phyloP scores from a whole-genome alignment of 2,329 filamentous ascomycete species.

The Beauveria sp. region DNA sequence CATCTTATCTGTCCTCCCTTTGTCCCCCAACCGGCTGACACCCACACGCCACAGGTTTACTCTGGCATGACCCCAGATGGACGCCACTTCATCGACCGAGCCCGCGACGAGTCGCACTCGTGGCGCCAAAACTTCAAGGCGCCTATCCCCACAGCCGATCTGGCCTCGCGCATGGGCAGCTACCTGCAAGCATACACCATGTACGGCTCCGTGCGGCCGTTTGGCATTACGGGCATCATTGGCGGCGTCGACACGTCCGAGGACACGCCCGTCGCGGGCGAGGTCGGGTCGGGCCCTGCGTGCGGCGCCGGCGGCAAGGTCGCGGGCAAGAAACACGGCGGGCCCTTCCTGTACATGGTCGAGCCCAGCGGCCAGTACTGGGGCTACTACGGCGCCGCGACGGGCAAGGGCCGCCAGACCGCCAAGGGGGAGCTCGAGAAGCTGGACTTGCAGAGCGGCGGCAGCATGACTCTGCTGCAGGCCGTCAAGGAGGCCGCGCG shows the following conservation, averaged over 20 bases:
- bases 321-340: conserved; percentile 66
- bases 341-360: conserved; percentile 96
- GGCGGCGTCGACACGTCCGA: conserved; percentile 88
- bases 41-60: conserved; percentile 57
- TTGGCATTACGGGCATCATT: conserved; percentile 91
- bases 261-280: conserved; percentile 78
- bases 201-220: conserved; percentile 92
- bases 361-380: conserved; percentile 96
- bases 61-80: conserved; percentile 93
- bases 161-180: conserved; percentile 87
- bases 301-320: conserved; percentile 80
- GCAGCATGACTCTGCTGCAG: conserved; percentile 70
- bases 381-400: conserved; percentile 98
- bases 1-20: neutral
- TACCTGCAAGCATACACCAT: conserved; percentile 97
- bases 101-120: conserved; percentile 83
- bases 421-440: conserved; percentile 99
- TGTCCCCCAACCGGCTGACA: neutral
- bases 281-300: conserved; percentile 75
- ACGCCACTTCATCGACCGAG: conserved; percentile 87
- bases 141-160: conserved; percentile 79
- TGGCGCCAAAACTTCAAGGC: conserved; percentile 95
- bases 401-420: conserved; percentile 91
- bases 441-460: conserved; percentile 74
- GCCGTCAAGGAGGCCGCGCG: conserved; percentile 93